Evolutionary conservation across 192 early-diverging fungal species (phyloP), one percentile per base, ranked within the genome.

Genomic region (Rhizoclosmatium globosum): DNA sequence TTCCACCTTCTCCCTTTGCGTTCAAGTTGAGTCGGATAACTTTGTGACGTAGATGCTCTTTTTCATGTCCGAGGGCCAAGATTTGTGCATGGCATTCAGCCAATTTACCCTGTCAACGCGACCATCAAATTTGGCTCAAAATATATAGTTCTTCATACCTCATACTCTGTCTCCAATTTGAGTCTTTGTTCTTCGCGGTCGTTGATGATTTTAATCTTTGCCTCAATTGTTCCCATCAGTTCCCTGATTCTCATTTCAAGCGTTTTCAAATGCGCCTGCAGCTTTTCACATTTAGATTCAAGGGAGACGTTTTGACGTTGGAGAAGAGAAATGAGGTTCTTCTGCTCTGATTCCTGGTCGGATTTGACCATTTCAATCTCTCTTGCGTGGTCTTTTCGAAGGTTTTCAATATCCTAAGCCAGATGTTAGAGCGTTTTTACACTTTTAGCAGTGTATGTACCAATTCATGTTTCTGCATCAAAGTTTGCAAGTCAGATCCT

Each of bases 381-480:
- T 45, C 85, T 68, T 1, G 82, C 82, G 74, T 91, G 88, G 46
- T 90, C 88, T 83, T 88, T 89, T 31, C 90, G 77, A 38, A 91
- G 67, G 53, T 83, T 85, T 80, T 91, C 90, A 31, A 90, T 85
- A 71, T 91, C 90, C 89, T 90, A 66, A 47, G 47, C 57, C 38
- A 80, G 42, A 6, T 50, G 1, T 62, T 4, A 62, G 9, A 62
- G 60, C 7, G 60, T 1, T 21, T 19, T 7, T 39, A 19, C 23
- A 62, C 38, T 23, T 39, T 53, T 47, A 19, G 38, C 59, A 82
- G 47, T 45, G 44, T 23, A 23, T 62, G 2, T 78, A 87, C 89
- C 79, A 91, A 44, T 74, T 91, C 90, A 77, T 91, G 88, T 71
- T 91, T 89, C 76, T 91, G 88, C 82, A 91, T 89, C 59, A 91